Conservation (phyloP, 805 yeast species). For the Ogataea henricii region DNA sequence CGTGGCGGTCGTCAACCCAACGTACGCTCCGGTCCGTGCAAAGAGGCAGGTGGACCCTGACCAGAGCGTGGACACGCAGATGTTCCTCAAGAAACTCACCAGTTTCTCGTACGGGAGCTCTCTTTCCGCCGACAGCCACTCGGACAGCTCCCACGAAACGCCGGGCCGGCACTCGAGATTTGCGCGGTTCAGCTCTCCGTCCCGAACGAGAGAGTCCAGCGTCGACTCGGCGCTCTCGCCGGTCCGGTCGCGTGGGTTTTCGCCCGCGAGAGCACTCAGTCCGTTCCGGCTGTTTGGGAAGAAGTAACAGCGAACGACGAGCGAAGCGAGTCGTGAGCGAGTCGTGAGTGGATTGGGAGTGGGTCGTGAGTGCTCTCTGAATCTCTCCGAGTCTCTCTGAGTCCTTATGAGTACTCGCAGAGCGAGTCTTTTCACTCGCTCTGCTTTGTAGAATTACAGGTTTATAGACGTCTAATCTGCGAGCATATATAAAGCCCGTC, state of each 20-base stretch:
- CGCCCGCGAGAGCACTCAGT: slow-evolving; percentile 34
- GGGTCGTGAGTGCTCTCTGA: too few relatives aligned
- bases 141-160: slow-evolving; percentile 7
- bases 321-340: background rate
- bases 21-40: slow-evolving; percentile 17
- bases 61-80: background rate
- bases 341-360: too few relatives aligned
- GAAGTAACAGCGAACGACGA: slow-evolving; percentile 6
- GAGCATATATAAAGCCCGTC: slow-evolving; percentile 4
- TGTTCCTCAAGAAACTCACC: slow-evolving; percentile 14
- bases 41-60: background rate
- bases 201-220: slow-evolving; percentile 21
- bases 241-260: slow-evolving; percentile 27
- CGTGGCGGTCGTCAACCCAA: slow-evolving; percentile 46
- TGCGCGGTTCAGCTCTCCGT: slow-evolving; percentile 21
- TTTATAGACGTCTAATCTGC: background rate
- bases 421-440: background rate
- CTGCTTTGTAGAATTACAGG: background rate
- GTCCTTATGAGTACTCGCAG: too few relatives aligned
- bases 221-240: slow-evolving; percentile 22
- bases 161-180: slow-evolving; percentile 27
- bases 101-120: slow-evolving; percentile 15
- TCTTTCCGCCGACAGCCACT: slow-evolving; percentile 3
- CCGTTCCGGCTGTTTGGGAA: slow-evolving; percentile 32
- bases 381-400: too few relatives aligned